Base-by-base conservation (phyloP, 139 green algal species). In the Chlamydomonas incerta region DNA sequence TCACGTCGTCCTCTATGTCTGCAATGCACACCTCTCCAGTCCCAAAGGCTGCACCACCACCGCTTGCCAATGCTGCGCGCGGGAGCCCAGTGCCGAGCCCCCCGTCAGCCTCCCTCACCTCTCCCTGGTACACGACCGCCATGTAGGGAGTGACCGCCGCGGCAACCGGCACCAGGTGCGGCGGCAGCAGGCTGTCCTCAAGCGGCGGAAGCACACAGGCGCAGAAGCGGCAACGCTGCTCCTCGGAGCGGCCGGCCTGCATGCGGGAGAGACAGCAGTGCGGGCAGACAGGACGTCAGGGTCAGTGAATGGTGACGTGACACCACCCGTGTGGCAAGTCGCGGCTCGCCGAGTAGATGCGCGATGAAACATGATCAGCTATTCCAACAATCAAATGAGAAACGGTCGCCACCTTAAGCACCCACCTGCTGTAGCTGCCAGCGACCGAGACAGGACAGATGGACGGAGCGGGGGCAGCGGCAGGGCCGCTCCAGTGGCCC, bases 221-320 rank as follows among this genome's bases (percentile, higher is more conserved):
- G 65, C 77, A 83, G 46, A 83, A 83, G 77, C 77, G 77, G 63
- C 77, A 83, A 2, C 21, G 29, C 11, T 14, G 60, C 77, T 82
- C 58, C 26, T 82, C 74, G 41, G 41, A 50, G 41, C 41, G 41
- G 8, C 41, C 41, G 41, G 41, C 41, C 41, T 50, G 41, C 41
- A 50, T 5, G 6, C 41, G 8, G 41, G 41, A 50, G 41, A 50
- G 8, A 50, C n/a, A n/a, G n/a, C n/a, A n/a, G n/a, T 8, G 41
- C 6, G 41, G 41, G 41, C 41, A 50, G 60, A 66, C 60, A n/a
- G 17, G 60, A 66, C 24, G 31, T 11, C 3, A 66, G 18, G n/a
- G n/a, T n/a, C 24, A 23, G 23, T 8, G 20, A 31, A 23, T 15
- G 26, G n/a, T 23, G 60, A 29, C 29, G 11, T 66, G 72, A 9